These are phyloP conservation scores for Irpex sp. DNA, from an alignment of 1,284 basidiomycete species.

Conservation along the genomic window DNA sequence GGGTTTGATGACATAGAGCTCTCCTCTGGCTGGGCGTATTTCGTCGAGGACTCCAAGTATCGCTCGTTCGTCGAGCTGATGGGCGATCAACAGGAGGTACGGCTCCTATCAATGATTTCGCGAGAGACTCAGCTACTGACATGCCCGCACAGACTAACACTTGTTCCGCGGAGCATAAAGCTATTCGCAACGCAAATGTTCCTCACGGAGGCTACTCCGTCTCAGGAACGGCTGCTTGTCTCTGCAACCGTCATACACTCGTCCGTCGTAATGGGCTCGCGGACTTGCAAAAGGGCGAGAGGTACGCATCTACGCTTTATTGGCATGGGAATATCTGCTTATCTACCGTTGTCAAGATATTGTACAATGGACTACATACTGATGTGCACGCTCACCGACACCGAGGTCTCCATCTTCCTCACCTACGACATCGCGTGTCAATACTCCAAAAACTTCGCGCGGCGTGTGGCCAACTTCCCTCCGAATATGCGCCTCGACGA, in stretches of 20 bases:
- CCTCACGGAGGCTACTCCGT: neutral
- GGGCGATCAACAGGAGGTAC: constrained; percentile 13
- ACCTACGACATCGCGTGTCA: constrained; percentile 22
- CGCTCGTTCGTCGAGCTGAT: constrained; percentile 11
- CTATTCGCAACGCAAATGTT: constrained; percentile 2
- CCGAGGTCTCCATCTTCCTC: neutral
- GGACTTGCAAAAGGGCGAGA: constrained; percentile 21
- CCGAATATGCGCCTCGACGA: constrained; percentile 1
- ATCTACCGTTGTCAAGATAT: constrained; percentile 12
- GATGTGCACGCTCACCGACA: constrained; percentile 6
- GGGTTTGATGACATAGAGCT: constrained; percentile 22
- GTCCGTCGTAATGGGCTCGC: constrained; percentile 16
- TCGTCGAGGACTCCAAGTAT: constrained; percentile 19
- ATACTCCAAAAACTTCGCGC: constrained; percentile 12
- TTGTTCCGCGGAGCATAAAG: constrained; percentile 1
- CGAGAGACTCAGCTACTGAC: no score
- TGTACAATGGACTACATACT: constrained; percentile 21
- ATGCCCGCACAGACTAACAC: neutral
- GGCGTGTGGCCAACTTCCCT: constrained; percentile 8
- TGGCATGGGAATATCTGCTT: neutral
- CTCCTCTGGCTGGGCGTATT: constrained; percentile 21
- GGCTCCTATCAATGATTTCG: neutral
- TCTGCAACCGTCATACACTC: constrained; percentile 18
- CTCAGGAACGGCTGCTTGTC: constrained; percentile 15
- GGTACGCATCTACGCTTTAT: constrained; percentile 10